Evolutionary conservation across 106 monocot genomes (phyloP), one percentile per base, ranked within the genome.

Genomic region (Chionographis japonica): DNA sequence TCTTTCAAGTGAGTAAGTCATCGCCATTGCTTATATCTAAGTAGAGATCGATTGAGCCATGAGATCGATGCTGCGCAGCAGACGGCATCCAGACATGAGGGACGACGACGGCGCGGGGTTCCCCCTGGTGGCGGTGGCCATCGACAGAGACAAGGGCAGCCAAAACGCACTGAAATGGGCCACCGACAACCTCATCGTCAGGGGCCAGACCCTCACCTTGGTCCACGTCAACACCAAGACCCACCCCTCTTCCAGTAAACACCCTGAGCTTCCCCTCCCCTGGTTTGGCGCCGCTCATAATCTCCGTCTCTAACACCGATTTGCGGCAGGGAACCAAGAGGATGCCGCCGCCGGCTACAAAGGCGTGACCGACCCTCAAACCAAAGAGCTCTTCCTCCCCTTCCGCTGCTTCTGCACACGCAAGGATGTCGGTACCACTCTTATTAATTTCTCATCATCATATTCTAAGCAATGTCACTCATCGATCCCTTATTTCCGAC

Each of bases 111-210:
- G 19, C n/a, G 1, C 8, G 10, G 55, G 54, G 39, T 12, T 36
- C 20, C 77, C 73, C 6, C 41, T 84, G 57, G 79, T 84, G 53
- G 83, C 79, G 2, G 79, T 84, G 16, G 79, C 75, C 46, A 78
- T 84, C 17, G 83, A 79, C 71, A 71, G 62, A 40, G 66, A 79
- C 62, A 84, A 79, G 55, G 65, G 67, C 51, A 82, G 78, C 75
- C 78, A 84, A 53, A 60, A 66, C 71, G 83, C 83, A 2, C 27
- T 84, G 37, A 84, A 84, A 51, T 84, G 79, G 75, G 74, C 83
- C 2, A 11, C 68, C 2, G 83, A 79, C 4, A 66, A 79, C 51
- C 67, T 79, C 42, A 37, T 68, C n/a, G 2, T 60, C 56, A 69
- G 53, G 54, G 78, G 83, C 43, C 78, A 75, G 20, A 83, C 70